Evolutionary conservation across 192 early-diverging fungal genomes (phyloP).

Genomic region (Linnemannia hyalina): DNA sequence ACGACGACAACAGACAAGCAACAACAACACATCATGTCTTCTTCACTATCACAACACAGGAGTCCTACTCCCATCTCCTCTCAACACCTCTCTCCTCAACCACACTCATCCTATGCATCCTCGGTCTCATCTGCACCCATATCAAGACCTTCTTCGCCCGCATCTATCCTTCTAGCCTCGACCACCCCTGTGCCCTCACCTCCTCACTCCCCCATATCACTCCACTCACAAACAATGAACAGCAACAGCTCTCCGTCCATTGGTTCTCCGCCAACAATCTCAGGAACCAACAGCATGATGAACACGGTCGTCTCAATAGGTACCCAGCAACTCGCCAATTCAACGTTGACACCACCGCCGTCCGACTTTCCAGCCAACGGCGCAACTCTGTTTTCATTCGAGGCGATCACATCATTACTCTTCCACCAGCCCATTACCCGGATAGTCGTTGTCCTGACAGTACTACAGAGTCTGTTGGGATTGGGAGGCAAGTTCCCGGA

Average conservation of each 20-base stretch:
- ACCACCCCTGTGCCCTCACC: slow-evolving; percentile 17
- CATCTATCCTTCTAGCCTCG: slow-evolving; percentile 1
- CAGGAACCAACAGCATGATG: slow-evolving; percentile 2
- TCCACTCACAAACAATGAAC: slow-evolving; percentile 12
- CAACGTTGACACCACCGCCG: neutral
- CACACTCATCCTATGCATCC: slow-evolving; percentile 28
- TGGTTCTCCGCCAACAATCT: neutral
- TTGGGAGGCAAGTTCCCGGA: slow-evolving; percentile 27
- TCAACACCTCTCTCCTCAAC: slow-evolving; percentile 22
- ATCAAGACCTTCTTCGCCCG: slow-evolving; percentile 38
- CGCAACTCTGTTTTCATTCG: neutral
- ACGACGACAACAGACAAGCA: neutral
- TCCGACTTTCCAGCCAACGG: neutral
- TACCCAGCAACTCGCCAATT: neutral
- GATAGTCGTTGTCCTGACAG: slow-evolving; percentile 21
- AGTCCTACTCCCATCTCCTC: slow-evolving; percentile 22
- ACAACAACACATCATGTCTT: slow-evolving; percentile 11
- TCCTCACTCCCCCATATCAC: slow-evolving; percentile 29
- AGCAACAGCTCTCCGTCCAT: neutral
- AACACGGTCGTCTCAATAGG: slow-evolving; percentile 20
- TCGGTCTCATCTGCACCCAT: slow-evolving; percentile 16
- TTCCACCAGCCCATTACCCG: slow-evolving; percentile 24
- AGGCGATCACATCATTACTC: slow-evolving; percentile 4
- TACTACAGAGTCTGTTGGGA: slow-evolving; percentile 12
- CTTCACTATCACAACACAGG: slow-evolving; percentile 36